A percentile compares a stretch with the other conserved stretches of the same genome.
Conservation (phyloP, 1,284 basidiomycete genomes). For the Papiliotrema laurentii region DNA sequence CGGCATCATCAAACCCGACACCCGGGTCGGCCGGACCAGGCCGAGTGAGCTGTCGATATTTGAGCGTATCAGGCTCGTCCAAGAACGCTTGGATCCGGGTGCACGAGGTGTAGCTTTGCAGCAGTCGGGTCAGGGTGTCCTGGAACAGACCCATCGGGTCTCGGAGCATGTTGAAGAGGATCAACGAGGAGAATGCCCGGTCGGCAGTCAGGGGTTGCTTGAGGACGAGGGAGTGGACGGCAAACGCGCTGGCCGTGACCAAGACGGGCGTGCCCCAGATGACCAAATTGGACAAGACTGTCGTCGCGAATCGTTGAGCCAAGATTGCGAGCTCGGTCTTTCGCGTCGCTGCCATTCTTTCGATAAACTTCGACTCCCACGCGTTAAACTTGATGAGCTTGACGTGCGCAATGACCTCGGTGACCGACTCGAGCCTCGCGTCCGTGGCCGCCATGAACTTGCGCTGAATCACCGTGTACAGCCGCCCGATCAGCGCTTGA, state of each 20-base stretch:
- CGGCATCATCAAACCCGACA: conserved; percentile 53
- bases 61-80: conserved; percentile 54
- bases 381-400: conserved; percentile 53
- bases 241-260: conserved; percentile 52
- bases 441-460: conserved; percentile 53
- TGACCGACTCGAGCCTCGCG: conserved; percentile 52
- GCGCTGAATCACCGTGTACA: conserved; percentile 51
- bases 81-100: conserved; percentile 50
- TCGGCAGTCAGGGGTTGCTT: conserved; percentile 39
- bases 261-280: conserved; percentile 51
- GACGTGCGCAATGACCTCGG: conserved; percentile 55
- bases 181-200: conserved; percentile 51
- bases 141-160: conserved; percentile 36
- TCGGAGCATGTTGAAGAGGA: conserved; percentile 54
- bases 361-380: conserved; percentile 51
- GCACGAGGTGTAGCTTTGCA: conserved; percentile 50
- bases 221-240: conserved; percentile 42
- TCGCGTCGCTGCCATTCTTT: conserved; percentile 50
- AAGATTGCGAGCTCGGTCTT: conserved; percentile 50
- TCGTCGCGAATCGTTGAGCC: conserved; percentile 47
- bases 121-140: conserved; percentile 49
- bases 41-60: conserved; percentile 52
- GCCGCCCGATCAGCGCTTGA: conserved; percentile 44
- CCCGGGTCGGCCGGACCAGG: conserved; percentile 42
- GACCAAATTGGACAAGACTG: conserved; percentile 45